phyloP scores from a whole-genome alignment of 2,329 filamentous ascomycete species.

The Didymella pinodella region DNA sequence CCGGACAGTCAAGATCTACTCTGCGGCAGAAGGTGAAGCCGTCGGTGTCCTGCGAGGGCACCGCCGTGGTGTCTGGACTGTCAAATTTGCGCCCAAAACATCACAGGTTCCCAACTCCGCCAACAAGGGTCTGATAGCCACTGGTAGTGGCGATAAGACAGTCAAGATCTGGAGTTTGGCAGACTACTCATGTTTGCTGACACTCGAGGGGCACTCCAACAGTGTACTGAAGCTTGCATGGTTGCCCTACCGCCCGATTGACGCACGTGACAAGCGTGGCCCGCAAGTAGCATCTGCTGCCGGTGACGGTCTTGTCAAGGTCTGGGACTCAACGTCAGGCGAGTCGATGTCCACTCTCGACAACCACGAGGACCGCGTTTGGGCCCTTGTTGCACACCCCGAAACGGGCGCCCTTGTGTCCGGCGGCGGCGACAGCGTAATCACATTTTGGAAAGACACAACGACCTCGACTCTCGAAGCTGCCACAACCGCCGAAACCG shows the following conservation, averaged over 20 bases:
- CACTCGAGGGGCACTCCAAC: constrained; percentile 96
- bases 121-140: constrained; percentile 82
- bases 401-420: constrained; percentile 78
- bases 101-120: constrained; percentile 68
- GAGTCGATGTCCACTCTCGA: constrained; percentile 90
- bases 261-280: constrained; percentile 61
- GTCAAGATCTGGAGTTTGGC: constrained; percentile 93
- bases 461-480: constrained; percentile 80
- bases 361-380: constrained; percentile 95
- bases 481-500: constrained; percentile 75
- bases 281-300: constrained; percentile 85
- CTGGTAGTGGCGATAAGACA: constrained; percentile 94
- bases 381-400: constrained; percentile 78
- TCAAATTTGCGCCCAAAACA: constrained; percentile 83
- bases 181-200: constrained; percentile 91
- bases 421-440: constrained; percentile 87
- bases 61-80: constrained; percentile 93
- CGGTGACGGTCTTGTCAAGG: constrained; percentile 92
- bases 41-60: constrained; percentile 92
- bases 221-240: constrained; percentile 93
- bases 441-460: constrained; percentile 96
- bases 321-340: constrained; percentile 89
- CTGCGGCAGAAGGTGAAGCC: constrained; percentile 85
- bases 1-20: constrained; percentile 97
- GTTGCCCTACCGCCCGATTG: constrained; percentile 65